Conservation (phyloP, 139 green algal genomes). For the Nannochloris sp. region DNA sequence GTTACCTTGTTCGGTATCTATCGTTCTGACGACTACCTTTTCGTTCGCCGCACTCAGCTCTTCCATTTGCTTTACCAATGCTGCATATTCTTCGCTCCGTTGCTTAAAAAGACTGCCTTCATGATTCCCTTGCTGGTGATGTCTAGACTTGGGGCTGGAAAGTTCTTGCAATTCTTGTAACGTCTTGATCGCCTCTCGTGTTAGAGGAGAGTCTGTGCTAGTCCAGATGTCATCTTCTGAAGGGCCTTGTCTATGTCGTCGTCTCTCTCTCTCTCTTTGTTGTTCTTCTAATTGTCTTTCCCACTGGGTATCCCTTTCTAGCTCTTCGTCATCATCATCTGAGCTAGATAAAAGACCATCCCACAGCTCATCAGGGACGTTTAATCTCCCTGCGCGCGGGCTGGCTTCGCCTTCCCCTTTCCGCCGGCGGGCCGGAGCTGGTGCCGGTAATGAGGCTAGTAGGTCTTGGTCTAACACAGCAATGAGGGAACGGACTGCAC, state of each 20-base stretch:
- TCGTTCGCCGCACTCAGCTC: background rate
- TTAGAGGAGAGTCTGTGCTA: background rate
- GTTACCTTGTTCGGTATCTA: too few species aligned
- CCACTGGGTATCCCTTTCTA: constrained; percentile 1
- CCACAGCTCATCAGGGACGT: constrained; percentile 17
- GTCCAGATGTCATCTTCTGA: background rate
- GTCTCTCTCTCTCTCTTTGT: background rate
- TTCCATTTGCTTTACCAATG: background rate
- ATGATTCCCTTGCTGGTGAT: background rate
- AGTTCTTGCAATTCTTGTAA: background rate
- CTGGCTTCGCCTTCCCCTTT: background rate
- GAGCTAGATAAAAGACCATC: constrained; percentile 17
- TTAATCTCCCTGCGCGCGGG: background rate
- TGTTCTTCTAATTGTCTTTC: constrained; percentile 13
- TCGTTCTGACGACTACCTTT: too few species aligned
- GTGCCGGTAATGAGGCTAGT: constrained; percentile 6
- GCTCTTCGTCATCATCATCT: constrained; percentile 18
- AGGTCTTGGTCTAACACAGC: constrained; percentile 25
- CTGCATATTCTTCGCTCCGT: background rate
- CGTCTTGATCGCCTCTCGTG: background rate
- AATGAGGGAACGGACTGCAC: constrained; percentile 14
- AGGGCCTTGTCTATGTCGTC: background rate
- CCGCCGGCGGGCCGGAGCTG: too few species aligned
- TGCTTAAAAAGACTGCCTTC: background rate
- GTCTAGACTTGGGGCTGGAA: background rate